Evolutionary conservation across 73 alveolate genomes (phyloP).

Genomic region (Tetrahymena malaccensis): DNA sequence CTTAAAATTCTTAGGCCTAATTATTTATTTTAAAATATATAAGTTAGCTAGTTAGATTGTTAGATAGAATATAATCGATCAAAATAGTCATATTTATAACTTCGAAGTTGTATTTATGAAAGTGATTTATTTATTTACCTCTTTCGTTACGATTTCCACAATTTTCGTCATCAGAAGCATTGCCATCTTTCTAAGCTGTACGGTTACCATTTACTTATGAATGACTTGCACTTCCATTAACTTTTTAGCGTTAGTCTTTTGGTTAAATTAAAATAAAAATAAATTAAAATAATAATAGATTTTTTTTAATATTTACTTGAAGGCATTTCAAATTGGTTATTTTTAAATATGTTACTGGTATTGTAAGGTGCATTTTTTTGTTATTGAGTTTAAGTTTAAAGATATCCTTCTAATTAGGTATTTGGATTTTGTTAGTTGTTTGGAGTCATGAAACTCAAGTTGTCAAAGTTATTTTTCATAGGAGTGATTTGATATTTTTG

Average conservation of each 20-base stretch:
- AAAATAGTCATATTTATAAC: too few relatives aligned
- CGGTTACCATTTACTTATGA: background rate
- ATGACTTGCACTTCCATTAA: background rate
- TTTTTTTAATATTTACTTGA: background rate
- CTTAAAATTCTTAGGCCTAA: slow-evolving; percentile 58
- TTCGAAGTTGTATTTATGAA: background rate
- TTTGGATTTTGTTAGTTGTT: background rate
- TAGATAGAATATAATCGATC: too few relatives aligned
- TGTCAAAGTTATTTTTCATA: background rate
- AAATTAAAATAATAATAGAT: too few relatives aligned
- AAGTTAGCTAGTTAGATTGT: too few relatives aligned
- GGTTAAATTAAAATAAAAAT: too few relatives aligned
- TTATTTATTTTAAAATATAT: background rate
- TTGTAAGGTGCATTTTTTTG: background rate
- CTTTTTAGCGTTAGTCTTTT: background rate
- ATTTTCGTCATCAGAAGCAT: background rate
- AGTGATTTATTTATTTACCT: background rate
- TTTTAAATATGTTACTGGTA: background rate
- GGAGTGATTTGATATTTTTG: background rate
- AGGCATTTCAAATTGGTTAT: background rate
- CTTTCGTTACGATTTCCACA: background rate
- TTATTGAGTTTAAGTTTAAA: background rate
- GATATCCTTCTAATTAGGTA: background rate
- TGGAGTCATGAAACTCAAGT: background rate
- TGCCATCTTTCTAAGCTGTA: background rate